phyloP scores from a whole-genome alignment of 208 protist genomes.

The Acanthamoeba royreba region DNA sequence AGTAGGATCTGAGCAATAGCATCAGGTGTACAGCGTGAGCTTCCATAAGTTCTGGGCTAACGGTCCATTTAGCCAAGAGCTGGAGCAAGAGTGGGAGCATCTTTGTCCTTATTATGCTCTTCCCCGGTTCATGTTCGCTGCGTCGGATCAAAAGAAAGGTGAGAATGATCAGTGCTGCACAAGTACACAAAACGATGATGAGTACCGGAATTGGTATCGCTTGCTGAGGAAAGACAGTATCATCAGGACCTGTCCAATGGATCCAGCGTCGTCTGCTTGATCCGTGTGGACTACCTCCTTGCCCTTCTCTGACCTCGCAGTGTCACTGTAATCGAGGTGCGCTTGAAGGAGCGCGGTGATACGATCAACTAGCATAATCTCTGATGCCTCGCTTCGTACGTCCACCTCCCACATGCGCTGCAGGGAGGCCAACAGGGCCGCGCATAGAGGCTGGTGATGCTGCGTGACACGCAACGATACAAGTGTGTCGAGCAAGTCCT shows the following conservation, averaged over 20 bases:
- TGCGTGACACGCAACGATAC: no score
- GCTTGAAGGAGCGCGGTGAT: no score
- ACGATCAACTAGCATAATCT: no score
- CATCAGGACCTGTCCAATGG: not conserved
- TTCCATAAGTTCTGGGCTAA: not conserved
- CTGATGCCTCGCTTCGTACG: no score
- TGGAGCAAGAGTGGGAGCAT: not conserved
- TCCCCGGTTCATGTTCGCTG: not conserved
- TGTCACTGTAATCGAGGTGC: no score
- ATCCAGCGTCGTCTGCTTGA: no score
- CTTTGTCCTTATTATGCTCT: not conserved
- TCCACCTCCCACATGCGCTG: no score
- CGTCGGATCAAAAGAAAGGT: not conserved
- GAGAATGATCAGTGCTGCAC: not conserved
- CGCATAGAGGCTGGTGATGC: no score
- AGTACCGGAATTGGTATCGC: not conserved
- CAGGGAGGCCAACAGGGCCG: no score
- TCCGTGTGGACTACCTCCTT: no score
- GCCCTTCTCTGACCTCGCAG: no score
- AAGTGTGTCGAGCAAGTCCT: no score
- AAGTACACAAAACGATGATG: not conserved
- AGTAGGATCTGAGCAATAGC: not conserved
- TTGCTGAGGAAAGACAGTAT: not conserved
- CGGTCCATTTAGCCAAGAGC: not conserved
- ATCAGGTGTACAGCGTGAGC: not conserved